A percentile compares a stretch with the other conserved stretches of the same genome.
phyloP scores from a whole-genome alignment of 2,329 filamentous ascomycete genomes.

The Verticillium dahliae region DNA sequence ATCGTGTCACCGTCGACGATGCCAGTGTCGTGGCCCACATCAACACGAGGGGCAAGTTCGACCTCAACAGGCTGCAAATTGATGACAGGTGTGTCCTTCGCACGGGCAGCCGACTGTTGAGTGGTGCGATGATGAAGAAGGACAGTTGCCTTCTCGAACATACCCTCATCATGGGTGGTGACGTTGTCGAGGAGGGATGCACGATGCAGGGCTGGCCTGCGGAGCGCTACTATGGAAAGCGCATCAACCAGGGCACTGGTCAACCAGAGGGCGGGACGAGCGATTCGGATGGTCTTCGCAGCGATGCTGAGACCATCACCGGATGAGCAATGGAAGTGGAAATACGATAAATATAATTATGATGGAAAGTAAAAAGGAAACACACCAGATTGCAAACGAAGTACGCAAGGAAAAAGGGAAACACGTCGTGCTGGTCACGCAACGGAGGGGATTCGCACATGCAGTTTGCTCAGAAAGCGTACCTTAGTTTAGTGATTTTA shows the following conservation, averaged over 20 bases:
- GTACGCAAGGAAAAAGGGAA: background rate
- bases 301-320: background rate
- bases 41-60: conserved; percentile 50
- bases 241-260: background rate
- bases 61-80: conserved; percentile 43
- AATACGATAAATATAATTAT: background rate
- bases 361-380: background rate
- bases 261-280: background rate
- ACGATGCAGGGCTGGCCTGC: conserved; percentile 52
- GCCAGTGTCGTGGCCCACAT: conserved; percentile 50
- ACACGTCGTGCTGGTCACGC: background rate
- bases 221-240: conserved; percentile 26
- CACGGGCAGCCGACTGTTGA: conserved; percentile 43
- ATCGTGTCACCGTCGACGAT: conserved; percentile 47
- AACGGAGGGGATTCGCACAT: background rate
- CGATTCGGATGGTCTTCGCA: background rate
- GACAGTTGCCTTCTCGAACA: conserved; percentile 50
- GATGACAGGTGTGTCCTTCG: conserved; percentile 45
- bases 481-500: background rate
- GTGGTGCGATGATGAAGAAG: conserved; percentile 44
- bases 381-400: background rate
- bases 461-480: background rate
- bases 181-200: conserved; percentile 41
- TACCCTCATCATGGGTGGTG: conserved; percentile 50
- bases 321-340: background rate